These are phyloP conservation scores for Vanrija sp. DNA, from an alignment of 1,284 basidiomycete genomes.

Conservation along the genomic window DNA sequence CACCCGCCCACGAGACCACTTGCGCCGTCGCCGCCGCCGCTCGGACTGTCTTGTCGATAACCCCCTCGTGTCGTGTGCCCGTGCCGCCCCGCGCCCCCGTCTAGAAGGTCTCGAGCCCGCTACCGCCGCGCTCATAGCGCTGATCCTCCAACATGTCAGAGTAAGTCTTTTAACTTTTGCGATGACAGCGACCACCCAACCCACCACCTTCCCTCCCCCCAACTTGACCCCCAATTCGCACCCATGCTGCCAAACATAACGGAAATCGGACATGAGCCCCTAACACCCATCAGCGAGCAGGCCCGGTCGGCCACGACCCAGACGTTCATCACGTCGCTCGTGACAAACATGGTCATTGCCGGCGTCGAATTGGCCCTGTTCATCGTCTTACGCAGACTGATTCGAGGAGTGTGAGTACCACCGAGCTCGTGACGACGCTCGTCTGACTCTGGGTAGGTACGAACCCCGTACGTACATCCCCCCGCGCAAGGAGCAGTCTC, in stretches of 20 bases:
- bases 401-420: constrained; percentile 44
- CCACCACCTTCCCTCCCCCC: not conserved
- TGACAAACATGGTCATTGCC: constrained; percentile 53
- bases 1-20: too few species aligned
- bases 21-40: too few species aligned
- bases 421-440: constrained; percentile 35
- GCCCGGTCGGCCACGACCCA: constrained; percentile 36
- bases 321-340: constrained; percentile 72
- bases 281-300: constrained; percentile 1
- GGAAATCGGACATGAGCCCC: not conserved
- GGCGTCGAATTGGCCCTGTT: constrained; percentile 62
- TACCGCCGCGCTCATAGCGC: too few species aligned
- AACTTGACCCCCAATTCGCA: not conserved
- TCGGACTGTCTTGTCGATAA: too few species aligned
- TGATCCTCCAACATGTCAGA: too few species aligned
- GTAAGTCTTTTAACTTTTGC: not conserved
- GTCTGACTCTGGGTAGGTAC: constrained; percentile 50
- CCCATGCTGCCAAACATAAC: not conserved
- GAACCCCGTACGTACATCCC: constrained; percentile 69
- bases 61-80: too few species aligned
- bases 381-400: constrained; percentile 53
- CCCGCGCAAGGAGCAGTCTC: constrained; percentile 34
- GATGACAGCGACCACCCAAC: too few species aligned
- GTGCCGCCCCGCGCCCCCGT: too few species aligned
- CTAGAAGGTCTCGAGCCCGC: too few species aligned